These are phyloP conservation scores for Beauveria varroae DNA, from an alignment of 2,329 filamentous ascomycete genomes.

Conservation along the genomic window DNA sequence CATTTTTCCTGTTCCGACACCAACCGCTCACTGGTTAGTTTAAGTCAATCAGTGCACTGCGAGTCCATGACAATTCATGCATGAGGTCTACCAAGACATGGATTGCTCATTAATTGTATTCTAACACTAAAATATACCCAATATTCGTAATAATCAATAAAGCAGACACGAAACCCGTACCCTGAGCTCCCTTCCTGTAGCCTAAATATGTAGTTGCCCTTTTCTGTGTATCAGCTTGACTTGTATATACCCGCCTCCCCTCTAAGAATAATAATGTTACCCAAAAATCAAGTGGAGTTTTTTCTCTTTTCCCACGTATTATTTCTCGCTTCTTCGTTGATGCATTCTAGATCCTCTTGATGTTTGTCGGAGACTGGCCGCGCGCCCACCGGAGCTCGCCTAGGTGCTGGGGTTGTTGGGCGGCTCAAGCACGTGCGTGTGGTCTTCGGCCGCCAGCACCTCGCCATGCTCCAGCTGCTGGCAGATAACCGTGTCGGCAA, in stretches of 20 bases:
- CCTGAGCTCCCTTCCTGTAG: conserved; percentile 8
- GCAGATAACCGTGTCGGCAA: conserved; percentile 78
- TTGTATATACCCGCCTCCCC: background rate
- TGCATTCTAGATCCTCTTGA: background rate
- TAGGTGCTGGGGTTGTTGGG: conserved; percentile 36
- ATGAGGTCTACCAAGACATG: background rate
- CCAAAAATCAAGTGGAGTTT: background rate
- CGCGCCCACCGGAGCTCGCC: background rate
- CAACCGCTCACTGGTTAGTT: background rate
- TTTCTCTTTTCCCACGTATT: background rate
- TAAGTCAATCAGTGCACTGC: background rate
- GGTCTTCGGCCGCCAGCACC: conserved; percentile 65
- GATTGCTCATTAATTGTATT: conserved; percentile 1
- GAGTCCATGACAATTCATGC: background rate
- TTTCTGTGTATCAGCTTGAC: background rate
- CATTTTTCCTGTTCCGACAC: conserved; percentile 11
- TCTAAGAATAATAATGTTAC: background rate
- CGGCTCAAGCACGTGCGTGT: conserved; percentile 80
- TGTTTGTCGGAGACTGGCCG: background rate
- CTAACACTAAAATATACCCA: conserved; percentile 8
- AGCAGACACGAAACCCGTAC: background rate
- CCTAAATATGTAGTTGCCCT: background rate
- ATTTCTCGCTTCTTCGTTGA: background rate
- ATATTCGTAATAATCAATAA: conserved; percentile 2
- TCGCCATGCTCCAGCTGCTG: conserved; percentile 64